Percentiles rank a stretch among this genome's conserved stretches.
Evolutionary conservation across 768 basidiomycete species (phyloP).

Genomic region (Mycena olivaceomarginata): DNA sequence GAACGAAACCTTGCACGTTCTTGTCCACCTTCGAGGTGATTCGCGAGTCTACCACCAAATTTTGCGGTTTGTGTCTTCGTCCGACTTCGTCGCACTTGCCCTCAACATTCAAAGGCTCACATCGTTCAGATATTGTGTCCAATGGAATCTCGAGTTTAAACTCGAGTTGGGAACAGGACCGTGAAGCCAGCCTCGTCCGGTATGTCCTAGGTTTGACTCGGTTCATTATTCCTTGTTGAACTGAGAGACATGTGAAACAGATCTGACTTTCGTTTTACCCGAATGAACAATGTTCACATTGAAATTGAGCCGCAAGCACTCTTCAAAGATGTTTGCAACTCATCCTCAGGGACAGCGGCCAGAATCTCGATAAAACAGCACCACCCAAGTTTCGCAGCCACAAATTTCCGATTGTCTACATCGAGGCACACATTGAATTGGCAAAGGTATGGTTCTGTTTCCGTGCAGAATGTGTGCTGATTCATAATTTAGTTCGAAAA

Average conservation of each 20-base stretch:
- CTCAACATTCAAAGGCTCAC: neutral
- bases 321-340: neutral
- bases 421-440: neutral
- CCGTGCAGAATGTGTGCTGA: neutral
- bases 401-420: neutral
- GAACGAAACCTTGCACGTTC: neutral
- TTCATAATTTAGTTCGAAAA: neutral
- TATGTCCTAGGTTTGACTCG: neutral
- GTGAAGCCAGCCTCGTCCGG: neutral
- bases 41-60: neutral
- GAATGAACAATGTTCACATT: neutral
- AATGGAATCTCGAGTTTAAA: neutral
- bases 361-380: neutral
- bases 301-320: neutral
- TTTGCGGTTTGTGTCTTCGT: neutral
- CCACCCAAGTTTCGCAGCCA: neutral
- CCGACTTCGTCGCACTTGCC: neutral
- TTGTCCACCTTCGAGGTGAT: too few species aligned
- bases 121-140: neutral
- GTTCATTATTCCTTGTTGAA: neutral
- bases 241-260: neutral
- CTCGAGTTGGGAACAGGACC: neutral
- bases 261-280: neutral
- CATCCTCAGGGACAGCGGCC: neutral
- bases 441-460: neutral